Conservation (phyloP, 2,329 filamentous ascomycete genomes). For the Parafenestella ontariensis region DNA sequence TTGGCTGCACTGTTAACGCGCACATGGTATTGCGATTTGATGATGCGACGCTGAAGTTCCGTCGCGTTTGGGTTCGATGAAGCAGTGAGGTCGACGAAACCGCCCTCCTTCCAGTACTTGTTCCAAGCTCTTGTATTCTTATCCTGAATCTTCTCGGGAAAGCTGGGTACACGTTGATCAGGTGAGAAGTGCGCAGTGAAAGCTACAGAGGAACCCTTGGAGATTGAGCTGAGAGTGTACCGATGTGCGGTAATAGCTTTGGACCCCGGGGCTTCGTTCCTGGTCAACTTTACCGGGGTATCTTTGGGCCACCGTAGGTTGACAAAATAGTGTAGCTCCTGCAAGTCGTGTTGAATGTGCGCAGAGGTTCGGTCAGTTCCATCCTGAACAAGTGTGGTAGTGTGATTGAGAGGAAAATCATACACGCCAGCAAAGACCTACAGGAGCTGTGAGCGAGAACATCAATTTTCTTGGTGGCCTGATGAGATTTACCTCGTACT, state of each 20-base stretch:
- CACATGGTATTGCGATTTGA: constrained; percentile 61
- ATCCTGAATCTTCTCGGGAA: constrained; percentile 29
- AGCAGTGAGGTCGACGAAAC: constrained; percentile 59
- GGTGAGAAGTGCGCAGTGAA: constrained; percentile 35
- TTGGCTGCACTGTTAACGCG: constrained; percentile 60
- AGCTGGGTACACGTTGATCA: constrained; percentile 29
- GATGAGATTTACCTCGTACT: constrained; percentile 25
- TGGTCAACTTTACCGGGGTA: constrained; percentile 44
- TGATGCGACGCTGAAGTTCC: constrained; percentile 59
- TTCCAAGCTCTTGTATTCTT: constrained; percentile 54
- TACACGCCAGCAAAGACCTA: constrained; percentile 61
- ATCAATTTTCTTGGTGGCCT: neutral
- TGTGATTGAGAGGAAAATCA: constrained; percentile 55
- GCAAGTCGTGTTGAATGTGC: constrained; percentile 53
- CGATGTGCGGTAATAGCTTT: constrained; percentile 45
- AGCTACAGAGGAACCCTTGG: constrained; percentile 10
- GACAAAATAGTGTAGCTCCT: constrained; percentile 53
- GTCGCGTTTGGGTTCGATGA: constrained; percentile 51
- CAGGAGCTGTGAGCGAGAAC: constrained; percentile 38
- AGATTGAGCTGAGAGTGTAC: constrained; percentile 17
- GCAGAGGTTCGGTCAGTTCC: constrained; percentile 43
- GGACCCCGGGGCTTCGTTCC: constrained; percentile 51
- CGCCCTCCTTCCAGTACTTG: constrained; percentile 57
- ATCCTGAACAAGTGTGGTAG: constrained; percentile 44
- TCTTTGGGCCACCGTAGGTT: constrained; percentile 49